Evolutionary conservation across 495 filamentous ascomycete genomes (phyloP).

Genomic region (Penicillium ucsense): DNA sequence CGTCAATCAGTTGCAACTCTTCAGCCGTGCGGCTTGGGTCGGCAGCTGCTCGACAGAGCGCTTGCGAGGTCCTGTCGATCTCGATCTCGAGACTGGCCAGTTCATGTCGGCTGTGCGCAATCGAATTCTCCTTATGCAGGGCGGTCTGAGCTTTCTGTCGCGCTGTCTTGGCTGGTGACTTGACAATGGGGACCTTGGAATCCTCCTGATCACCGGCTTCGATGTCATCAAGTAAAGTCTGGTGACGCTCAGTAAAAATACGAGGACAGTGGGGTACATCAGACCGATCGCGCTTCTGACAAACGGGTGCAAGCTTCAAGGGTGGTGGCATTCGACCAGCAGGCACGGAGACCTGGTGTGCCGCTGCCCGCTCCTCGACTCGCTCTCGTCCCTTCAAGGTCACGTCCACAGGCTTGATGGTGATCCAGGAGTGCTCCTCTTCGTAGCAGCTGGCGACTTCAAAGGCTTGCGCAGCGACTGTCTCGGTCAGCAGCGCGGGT

Average conservation of each 20-base stretch:
- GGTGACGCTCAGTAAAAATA: slow-evolving; percentile 9
- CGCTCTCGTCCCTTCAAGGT: slow-evolving; percentile 21
- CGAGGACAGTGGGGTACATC: slow-evolving; percentile 15
- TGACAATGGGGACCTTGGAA: neutral
- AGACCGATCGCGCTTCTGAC: slow-evolving; percentile 4
- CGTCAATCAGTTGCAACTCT: slow-evolving; percentile 21
- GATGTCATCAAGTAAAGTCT: slow-evolving; percentile 7
- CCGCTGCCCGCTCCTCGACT: slow-evolving; percentile 25
- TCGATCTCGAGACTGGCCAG: slow-evolving; percentile 16
- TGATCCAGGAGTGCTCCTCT: slow-evolving; percentile 3
- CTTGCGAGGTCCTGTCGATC: slow-evolving; percentile 18
- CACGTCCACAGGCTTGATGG: slow-evolving; percentile 21
- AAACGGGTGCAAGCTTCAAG: slow-evolving; percentile 14
- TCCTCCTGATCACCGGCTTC: neutral
- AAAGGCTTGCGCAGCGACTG: slow-evolving; percentile 36
- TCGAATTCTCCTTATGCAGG: slow-evolving; percentile 26
- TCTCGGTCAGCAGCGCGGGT: slow-evolving; percentile 45
- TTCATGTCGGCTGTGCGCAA: slow-evolving; percentile 16
- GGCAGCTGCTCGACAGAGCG: slow-evolving; percentile 23
- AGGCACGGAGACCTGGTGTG: slow-evolving; percentile 28
- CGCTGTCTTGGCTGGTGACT: neutral
- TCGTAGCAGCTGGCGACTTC: slow-evolving; percentile 32
- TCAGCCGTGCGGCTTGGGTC: slow-evolving; percentile 16
- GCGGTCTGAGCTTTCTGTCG: neutral
- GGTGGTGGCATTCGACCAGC: slow-evolving; percentile 20